Base-by-base conservation (phyloP, 208 protist genomes). In the Trypanosoma theileri region DNA sequence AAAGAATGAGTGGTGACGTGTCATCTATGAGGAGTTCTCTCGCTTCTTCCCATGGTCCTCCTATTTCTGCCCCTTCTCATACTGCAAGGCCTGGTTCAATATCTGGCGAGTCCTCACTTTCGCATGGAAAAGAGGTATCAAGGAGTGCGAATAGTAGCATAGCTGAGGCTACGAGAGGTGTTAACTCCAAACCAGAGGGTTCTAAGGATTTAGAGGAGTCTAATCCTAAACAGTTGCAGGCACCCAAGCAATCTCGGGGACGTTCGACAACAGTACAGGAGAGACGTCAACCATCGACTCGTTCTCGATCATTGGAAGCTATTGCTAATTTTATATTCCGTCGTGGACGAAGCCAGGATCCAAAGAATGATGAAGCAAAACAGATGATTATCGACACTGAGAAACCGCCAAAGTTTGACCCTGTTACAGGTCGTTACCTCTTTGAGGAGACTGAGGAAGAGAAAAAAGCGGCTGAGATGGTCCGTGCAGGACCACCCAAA, bases 321-420 rank as follows among this genome's bases (percentile, higher is more conserved):
- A 59, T 86, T 40, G 61, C 84, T 31, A 74, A 66, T 57, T 82
- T 88, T 40, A 66, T 91, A 17, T 86, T 87, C 51, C 75, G 82
- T 42, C 81, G 86, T 19, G 63, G 77, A 28, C 21, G 51, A 13
- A 82, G 71, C 44, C 42, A 61, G 44, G 71, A 67, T 14, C 4
- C 61, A 16, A 82, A 87, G 68, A 74, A 81, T 19, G 77, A 92
- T n/a, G 83, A 88, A 69, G 77, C 82, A 44, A 96, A 94, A 66
- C 77, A 79, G 54, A 96, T 96, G 91, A 93, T 94, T 58, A 75
- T 96, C 40, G 80, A 96, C 76, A 94, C 88, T 12, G 86, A 79
- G 53, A 85, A 84, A 62, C 77, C 83, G 19, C 91, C 91, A 4
- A 71, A 79, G 57, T 96, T 89, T 69, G 88, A 96, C 66, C 76